A percentile compares a stretch with the other conserved stretches of the same genome.
These are phyloP conservation scores for Phanerochaete carnosa DNA, from an alignment of 768 basidiomycete species.

Conservation along the genomic window DNA sequence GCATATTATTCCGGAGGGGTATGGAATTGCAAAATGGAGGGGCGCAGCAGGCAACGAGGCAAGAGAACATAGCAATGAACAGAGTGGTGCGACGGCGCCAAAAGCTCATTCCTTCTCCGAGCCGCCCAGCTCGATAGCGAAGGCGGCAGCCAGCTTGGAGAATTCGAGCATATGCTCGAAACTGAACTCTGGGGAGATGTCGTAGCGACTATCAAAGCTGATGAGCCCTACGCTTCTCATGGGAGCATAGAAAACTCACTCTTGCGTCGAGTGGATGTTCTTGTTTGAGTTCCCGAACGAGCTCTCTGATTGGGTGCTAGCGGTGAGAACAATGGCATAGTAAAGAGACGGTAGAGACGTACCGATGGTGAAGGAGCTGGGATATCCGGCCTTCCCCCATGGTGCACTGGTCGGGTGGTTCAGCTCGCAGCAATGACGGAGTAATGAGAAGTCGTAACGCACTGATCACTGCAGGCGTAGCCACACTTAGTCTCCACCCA, in stretches of 20 bases:
- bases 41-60: background rate
- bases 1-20: background rate
- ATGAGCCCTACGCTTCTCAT: slow-evolving; percentile 11
- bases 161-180: slow-evolving; percentile 83
- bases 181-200: slow-evolving; percentile 85
- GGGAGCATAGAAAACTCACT: slow-evolving; percentile 51
- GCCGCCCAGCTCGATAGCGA: slow-evolving; percentile 50
- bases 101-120: slow-evolving; percentile 28
- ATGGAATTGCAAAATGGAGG: background rate
- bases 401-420: slow-evolving; percentile 52
- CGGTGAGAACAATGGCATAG: slow-evolving; percentile 1
- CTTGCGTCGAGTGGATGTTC: slow-evolving; percentile 77
- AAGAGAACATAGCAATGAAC: background rate
- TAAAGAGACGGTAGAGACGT: slow-evolving; percentile 17
- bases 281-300: slow-evolving; percentile 75
- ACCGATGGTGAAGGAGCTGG: slow-evolving; percentile 82
- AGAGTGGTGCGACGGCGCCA: background rate
- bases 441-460: slow-evolving; percentile 27
- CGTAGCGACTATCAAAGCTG: slow-evolving; percentile 57
- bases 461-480: slow-evolving; percentile 95
- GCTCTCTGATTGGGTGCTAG: slow-evolving; percentile 42
- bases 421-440: slow-evolving; percentile 23
- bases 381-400: slow-evolving; percentile 85
- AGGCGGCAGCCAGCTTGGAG: slow-evolving; percentile 51
- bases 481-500: slow-evolving; percentile 88